Conservation (phyloP, 2,329 filamentous ascomycete genomes). For the Fusarium acutatum region DNA sequence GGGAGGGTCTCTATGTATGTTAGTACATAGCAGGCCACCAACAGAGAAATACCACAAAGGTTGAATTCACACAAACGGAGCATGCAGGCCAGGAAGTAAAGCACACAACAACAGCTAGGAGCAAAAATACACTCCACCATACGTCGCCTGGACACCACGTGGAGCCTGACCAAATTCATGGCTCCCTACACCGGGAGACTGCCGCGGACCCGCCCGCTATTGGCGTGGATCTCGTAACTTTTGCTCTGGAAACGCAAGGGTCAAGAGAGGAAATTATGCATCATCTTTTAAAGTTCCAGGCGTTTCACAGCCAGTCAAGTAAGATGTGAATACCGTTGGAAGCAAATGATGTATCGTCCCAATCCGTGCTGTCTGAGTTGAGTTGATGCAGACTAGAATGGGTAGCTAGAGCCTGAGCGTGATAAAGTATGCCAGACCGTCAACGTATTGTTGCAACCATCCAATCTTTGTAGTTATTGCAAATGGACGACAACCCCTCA, state of each 20-base stretch:
- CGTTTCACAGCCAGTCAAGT: neutral
- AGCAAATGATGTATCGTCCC: neutral
- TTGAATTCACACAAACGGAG: neutral
- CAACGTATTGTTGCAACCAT: conserved; percentile 2
- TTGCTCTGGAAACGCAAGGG: conserved; percentile 13
- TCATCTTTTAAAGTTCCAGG: neutral
- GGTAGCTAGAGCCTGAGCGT: neutral
- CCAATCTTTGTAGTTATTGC: neutral
- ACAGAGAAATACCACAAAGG: conserved; percentile 3
- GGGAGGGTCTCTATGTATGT: neutral
- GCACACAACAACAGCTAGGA: neutral
- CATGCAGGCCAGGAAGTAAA: neutral
- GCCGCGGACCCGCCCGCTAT: conserved; percentile 42
- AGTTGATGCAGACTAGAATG: neutral
- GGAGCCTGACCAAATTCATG: conserved; percentile 39
- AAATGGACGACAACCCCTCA: conserved; percentile 23
- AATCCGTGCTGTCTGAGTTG: neutral
- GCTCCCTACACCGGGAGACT: conserved; percentile 39
- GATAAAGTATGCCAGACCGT: neutral
- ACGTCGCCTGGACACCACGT: conserved; percentile 41
- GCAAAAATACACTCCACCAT: conserved; percentile 33
- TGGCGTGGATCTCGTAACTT: conserved; percentile 27
- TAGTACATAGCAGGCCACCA: neutral
- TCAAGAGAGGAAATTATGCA: conserved; percentile 6
- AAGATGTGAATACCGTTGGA: neutral